phyloP scores from a whole-genome alignment of 768 basidiomycete species.

The Holtermannia corniformis region DNA sequence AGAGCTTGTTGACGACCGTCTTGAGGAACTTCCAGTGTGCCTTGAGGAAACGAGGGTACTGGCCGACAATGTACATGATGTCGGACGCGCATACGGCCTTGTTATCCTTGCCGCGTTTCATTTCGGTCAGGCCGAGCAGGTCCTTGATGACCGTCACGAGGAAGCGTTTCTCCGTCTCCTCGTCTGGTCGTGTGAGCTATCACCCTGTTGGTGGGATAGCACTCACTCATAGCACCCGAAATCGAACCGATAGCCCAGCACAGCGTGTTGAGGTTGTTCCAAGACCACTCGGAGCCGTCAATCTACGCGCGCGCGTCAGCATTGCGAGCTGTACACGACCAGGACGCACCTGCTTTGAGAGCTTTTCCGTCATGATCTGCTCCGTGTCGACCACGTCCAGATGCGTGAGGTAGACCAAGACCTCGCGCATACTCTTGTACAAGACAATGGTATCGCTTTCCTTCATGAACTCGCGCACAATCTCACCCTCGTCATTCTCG shows the following conservation, averaged over 20 bases:
- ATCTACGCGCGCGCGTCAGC: slow-evolving; percentile 44
- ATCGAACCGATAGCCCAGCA: slow-evolving; percentile 99
- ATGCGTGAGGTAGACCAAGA: slow-evolving; percentile 95
- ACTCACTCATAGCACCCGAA: slow-evolving; percentile 96
- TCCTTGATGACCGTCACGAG: slow-evolving; percentile 98
- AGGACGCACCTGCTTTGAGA: slow-evolving; percentile 77
- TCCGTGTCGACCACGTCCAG: slow-evolving; percentile 93
- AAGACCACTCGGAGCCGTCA: slow-evolving; percentile 96
- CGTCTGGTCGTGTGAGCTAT: slow-evolving; percentile 51
- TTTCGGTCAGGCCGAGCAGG: slow-evolving; percentile 89
- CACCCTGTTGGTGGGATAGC: neutral
- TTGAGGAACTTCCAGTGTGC: slow-evolving; percentile 99
- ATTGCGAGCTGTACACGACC: neutral
- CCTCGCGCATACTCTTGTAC: slow-evolving; percentile 97
- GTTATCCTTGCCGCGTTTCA: slow-evolving; percentile 98
- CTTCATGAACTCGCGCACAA: slow-evolving; percentile 97
- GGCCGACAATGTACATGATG: slow-evolving; percentile 85
- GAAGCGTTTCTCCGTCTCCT: slow-evolving; percentile 98
- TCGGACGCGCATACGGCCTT: slow-evolving; percentile 77
- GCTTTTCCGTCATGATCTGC: slow-evolving; percentile 92
- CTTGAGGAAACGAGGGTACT: slow-evolving; percentile 98
- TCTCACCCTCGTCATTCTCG: slow-evolving; percentile 98
- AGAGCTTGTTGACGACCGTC: slow-evolving; percentile 98
- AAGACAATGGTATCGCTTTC: slow-evolving; percentile 96
- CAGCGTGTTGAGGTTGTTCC: slow-evolving; percentile 96